Base-by-base conservation (phyloP, 495 filamentous ascomycete species). In the Stereocaulon alpinum region DNA sequence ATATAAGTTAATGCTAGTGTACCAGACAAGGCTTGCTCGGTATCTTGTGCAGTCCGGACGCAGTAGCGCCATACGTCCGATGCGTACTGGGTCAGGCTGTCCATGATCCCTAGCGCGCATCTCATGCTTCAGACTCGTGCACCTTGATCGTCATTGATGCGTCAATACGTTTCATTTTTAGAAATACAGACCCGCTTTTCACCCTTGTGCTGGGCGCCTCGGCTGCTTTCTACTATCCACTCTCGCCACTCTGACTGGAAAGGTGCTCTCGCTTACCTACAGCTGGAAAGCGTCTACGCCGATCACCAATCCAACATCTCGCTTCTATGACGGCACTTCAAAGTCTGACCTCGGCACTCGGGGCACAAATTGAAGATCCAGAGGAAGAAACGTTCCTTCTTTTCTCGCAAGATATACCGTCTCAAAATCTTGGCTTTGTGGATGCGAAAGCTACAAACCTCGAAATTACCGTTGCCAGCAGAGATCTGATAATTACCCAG, bases 301-400 rank as follows among this genome's bases (percentile, higher is more conserved):
- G 6, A 30, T 40, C 14, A 40, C n/a, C 6, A 14, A 40, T 49
- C 14, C 30, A 58, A 40, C 14, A 6, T 22, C 22, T 42, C 32
- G 6, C 32, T 2, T 9, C 11, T 12, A 22, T 17, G 40, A 62
- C 62, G 59, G 32, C 40, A 48, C 22, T 64, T n/a, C 43, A 34
- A 37, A 59, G 64, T 4, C 63, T 69, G 15, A 52, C 68, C 12
- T 29, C 40, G 34, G 42, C 40, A 34, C 66, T 67, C 20, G 70
- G 72, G 45, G 64, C 70, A 40, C 69, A 83, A 59, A 73, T 86
- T 53, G 68, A 71, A 29, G 80, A 85, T 66, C 73, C 78, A 30
- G 82, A 84, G 67, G 85, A 88, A 78, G 92, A 97, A 74, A 85
- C 87, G 41, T 95, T 93, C 66, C 71, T 88, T 32, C 78, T 96